Evolutionary conservation across 805 yeast genomes (phyloP).

Genomic region (Kodamaea jinghongensis): DNA sequence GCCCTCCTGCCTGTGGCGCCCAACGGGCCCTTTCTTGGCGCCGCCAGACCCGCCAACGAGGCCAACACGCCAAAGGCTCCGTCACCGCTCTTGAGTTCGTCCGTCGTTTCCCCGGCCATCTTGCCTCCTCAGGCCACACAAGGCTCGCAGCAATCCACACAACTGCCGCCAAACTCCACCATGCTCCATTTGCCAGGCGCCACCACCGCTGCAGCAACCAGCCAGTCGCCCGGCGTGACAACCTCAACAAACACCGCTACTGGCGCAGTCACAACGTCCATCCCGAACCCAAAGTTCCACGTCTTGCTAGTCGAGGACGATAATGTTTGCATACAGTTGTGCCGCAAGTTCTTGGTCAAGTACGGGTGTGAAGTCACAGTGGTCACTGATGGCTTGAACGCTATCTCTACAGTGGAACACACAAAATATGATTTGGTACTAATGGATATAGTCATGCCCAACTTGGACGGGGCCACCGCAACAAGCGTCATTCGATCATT

Average conservation of each 20-base stretch:
- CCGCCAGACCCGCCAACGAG: conserved; percentile 5
- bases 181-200: conserved; percentile 6
- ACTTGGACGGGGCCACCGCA: conserved; percentile 85
- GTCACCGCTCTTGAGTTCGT: conserved; percentile 14
- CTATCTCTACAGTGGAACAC: conserved; percentile 72
- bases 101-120: conserved; percentile 14
- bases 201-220: conserved; percentile 5
- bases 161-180: conserved; percentile 2
- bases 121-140: conserved; percentile 4
- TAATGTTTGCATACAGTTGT: conserved; percentile 75
- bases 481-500: conserved; percentile 84
- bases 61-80: conserved; percentile 15
- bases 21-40: conserved; percentile 1
- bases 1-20: conserved; percentile 5
- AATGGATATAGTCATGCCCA: conserved; percentile 91
- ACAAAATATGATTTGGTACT: conserved; percentile 68
- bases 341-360: conserved; percentile 76
- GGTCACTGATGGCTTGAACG: conserved; percentile 88
- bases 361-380: conserved; percentile 93
- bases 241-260: conserved; percentile 3
- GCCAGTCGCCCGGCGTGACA: conserved; percentile 4
- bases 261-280: conserved; percentile 3
- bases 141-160: conserved; percentile 10
- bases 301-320: conserved; percentile 80
- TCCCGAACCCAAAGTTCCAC: conserved; percentile 53